Evolutionary conservation across 805 yeast species (phyloP), one percentile per base, ranked within the genome.

Genomic region (Cyberlindnera lachancei): DNA sequence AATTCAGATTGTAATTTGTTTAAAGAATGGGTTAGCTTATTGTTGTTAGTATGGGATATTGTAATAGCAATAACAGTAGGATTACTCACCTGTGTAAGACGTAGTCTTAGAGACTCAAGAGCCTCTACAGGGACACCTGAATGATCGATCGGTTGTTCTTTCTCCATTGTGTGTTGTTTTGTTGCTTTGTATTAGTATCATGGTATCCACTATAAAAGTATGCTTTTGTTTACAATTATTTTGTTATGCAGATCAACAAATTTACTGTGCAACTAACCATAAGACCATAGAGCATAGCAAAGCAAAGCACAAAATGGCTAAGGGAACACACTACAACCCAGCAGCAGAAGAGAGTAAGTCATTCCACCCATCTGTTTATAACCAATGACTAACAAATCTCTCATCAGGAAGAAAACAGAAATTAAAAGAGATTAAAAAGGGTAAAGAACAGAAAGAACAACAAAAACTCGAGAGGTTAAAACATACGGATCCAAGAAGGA

Each of bases 101-200:
- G 61, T 46, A 78, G 66, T 37, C 87, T 54, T 5, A 79, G 56
- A 5, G 80, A 69, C 40, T 79, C 87, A 8, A 79, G 56, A 1
- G 79, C 70, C 30, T 71, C 73, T 0, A 74, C 64, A 0, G 87
- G 85, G 3, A 76, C 71, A 10, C 68, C 70, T 6, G 63, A 52
- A 36, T 55, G 53, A 33, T 65, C 64, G 13, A 42, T 29, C 9
- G 32, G 26, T 5, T 16, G 28, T 4, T 25, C 49, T 37, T 15
- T 13, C 23, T 17, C 13, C 27, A 22, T 33, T 37, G 14, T 25
- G 36, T 33, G 31, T 19, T 30, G 19, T 13, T 13, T 6, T 3
- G 27, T 31, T 18, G 13, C 9, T 18, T 15, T 28, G 20, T n/a
- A n/a, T n/a, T n/a, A n/a, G n/a, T n/a, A n/a, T n/a, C n/a, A n/a